Percentiles rank a stretch among this genome's conserved stretches.
phyloP scores from a whole-genome alignment of 2,329 filamentous ascomycete species.

The Ophiocordyceps sinensis region DNA sequence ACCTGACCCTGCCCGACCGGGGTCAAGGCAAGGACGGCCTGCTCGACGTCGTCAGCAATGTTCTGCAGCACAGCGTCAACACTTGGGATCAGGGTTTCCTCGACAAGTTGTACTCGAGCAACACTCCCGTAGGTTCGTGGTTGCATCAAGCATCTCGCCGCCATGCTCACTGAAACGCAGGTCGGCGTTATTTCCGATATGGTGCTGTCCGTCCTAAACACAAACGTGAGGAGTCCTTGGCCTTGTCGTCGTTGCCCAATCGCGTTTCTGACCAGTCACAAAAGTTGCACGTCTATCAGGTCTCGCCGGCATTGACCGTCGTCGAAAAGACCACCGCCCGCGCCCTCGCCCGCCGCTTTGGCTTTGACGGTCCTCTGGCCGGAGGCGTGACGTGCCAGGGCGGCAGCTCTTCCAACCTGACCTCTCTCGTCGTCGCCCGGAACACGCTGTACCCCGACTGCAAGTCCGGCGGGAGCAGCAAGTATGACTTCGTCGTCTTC shows the following conservation, averaged over 20 bases:
- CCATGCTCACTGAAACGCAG: conserved; percentile 18
- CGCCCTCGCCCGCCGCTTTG: conserved; percentile 62
- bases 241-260: background rate
- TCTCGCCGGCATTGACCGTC: conserved; percentile 75
- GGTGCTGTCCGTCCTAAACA: conserved; percentile 74
- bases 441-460: conserved; percentile 72
- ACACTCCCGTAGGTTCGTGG: conserved; percentile 50
- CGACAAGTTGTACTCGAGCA: conserved; percentile 88
- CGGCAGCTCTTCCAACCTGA: conserved; percentile 72
- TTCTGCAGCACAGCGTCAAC: conserved; percentile 82
- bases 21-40: conserved; percentile 59
- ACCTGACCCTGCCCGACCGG: conserved; percentile 41
- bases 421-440: conserved; percentile 73
- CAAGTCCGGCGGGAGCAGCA: conserved; percentile 56
- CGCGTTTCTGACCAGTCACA: background rate
- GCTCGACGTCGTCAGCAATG: conserved; percentile 51
- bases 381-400: conserved; percentile 68
- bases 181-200: conserved; percentile 77
- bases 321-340: conserved; percentile 74
- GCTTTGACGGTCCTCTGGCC: conserved; percentile 55
- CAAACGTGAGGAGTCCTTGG: conserved; percentile 65
- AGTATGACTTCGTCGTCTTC: conserved; percentile 62
- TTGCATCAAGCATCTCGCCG: background rate
- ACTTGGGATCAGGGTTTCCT: conserved; percentile 98
- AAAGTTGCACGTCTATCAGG: conserved; percentile 78